Conservation (phyloP, 768 basidiomycete genomes). For the Lactarius pseudohatsudake region DNA sequence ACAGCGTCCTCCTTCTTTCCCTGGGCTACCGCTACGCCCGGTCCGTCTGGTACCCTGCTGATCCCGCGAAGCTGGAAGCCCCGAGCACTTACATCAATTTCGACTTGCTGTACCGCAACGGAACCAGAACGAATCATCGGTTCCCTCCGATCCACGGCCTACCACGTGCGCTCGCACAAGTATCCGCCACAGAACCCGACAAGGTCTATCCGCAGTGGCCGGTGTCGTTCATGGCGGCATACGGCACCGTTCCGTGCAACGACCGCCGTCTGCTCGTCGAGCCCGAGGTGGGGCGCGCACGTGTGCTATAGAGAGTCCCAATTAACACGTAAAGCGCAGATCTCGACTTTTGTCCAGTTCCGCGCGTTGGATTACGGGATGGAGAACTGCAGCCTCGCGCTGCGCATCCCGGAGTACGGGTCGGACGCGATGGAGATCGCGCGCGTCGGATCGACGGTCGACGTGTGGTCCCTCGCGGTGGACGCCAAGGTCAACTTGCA, state of each 20-base stretch:
- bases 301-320: too few species aligned
- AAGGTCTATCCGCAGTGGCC: slow-evolving; percentile 24
- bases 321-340: not conserved
- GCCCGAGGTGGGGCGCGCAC: not conserved
- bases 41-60: not conserved
- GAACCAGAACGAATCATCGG: slow-evolving; percentile 8
- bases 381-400: slow-evolving; percentile 13
- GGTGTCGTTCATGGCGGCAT: slow-evolving; percentile 14
- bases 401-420: not conserved
- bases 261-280: slow-evolving; percentile 17
- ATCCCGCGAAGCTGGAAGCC: slow-evolving; percentile 6
- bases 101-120: slow-evolving; percentile 20
- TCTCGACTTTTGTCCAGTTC: slow-evolving; percentile 19
- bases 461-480: slow-evolving; percentile 6
- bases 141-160: slow-evolving; percentile 13
- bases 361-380: slow-evolving; percentile 16
- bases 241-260: slow-evolving; percentile 7
- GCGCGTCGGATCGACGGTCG: slow-evolving; percentile 2
- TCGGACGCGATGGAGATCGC: slow-evolving; percentile 8
- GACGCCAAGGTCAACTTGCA: slow-evolving; percentile 4
- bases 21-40: slow-evolving; percentile 11
- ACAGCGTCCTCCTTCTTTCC: slow-evolving; percentile 10
- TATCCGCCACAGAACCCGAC: slow-evolving; percentile 17
- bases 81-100: slow-evolving; percentile 22
- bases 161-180: slow-evolving; percentile 11